Conservation (phyloP, 208 protist species). For the Trypanosoma scelopori region DNA sequence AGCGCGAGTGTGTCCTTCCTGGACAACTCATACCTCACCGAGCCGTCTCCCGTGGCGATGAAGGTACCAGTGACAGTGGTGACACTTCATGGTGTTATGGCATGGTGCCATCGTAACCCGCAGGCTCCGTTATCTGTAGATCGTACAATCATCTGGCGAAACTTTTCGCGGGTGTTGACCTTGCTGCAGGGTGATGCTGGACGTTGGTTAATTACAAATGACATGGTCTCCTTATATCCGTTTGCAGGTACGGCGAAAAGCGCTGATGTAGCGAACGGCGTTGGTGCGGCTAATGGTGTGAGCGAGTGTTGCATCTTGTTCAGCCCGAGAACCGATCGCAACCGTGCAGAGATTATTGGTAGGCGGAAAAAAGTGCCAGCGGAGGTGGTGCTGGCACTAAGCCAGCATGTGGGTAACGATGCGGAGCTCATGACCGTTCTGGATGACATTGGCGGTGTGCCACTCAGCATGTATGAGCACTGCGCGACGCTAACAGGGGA, state of each 20-base stretch:
- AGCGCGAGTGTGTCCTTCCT: conserved; percentile 64
- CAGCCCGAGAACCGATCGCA: conserved; percentile 53
- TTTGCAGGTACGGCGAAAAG: conserved; percentile 32
- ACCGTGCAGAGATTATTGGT: conserved; percentile 39
- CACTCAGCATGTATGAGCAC: conserved; percentile 64
- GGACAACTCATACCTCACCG: conserved; percentile 63
- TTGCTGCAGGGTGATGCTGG: conserved; percentile 43
- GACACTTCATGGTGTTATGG: conserved; percentile 81
- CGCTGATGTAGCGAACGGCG: conserved; percentile 18
- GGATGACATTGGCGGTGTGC: conserved; percentile 60
- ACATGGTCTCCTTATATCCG: conserved; percentile 78
- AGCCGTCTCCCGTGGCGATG: conserved; percentile 42
- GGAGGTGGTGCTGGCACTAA: conserved; percentile 57
- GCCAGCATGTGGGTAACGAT: conserved; percentile 48
- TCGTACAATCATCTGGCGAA: conserved; percentile 64
- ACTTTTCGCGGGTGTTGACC: conserved; percentile 68
- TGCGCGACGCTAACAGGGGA: conserved; percentile 53
- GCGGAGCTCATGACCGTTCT: conserved; percentile 62
- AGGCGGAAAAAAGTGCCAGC: conserved; percentile 59
- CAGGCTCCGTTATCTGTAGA: conserved; percentile 22
- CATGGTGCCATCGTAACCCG: conserved; percentile 57
- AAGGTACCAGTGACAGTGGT: conserved; percentile 67
- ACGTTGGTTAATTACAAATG: conserved; percentile 76
- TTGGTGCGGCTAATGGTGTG: conserved; percentile 41
- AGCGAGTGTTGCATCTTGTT: conserved; percentile 68